Evolutionary conservation across 176 grass and related monocot genomes (phyloP).

Genomic region (Musa schizocarpa): DNA sequence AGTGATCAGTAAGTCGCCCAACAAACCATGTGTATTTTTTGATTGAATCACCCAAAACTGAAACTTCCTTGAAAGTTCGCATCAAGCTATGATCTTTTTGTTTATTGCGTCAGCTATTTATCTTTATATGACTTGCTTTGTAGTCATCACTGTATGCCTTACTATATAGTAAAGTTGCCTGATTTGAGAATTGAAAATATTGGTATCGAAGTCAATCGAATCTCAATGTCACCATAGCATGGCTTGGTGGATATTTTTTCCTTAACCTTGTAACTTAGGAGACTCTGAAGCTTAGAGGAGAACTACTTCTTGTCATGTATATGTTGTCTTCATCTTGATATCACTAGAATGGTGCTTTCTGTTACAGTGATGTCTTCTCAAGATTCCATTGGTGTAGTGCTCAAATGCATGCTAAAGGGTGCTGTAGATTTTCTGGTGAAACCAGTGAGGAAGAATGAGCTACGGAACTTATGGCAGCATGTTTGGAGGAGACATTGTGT

Average conservation of each 20-base stretch:
- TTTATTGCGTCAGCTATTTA: neutral
- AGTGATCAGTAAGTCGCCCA: slow-evolving; percentile 64
- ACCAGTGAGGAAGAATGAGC: slow-evolving; percentile 85
- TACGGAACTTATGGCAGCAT: slow-evolving; percentile 95
- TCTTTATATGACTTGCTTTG: neutral
- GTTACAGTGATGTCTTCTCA: slow-evolving; percentile 84
- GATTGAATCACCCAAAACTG: neutral
- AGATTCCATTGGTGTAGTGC: slow-evolving; percentile 88
- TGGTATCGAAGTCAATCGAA: neutral
- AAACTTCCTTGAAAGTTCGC: neutral
- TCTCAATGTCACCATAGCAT: neutral
- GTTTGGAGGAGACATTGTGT: slow-evolving; percentile 95
- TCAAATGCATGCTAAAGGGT: slow-evolving; percentile 95
- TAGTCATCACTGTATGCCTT: neutral
- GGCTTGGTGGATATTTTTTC: neutral
- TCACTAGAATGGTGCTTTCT: neutral
- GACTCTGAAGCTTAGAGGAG: neutral
- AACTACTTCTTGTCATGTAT: neutral
- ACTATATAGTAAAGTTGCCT: neutral
- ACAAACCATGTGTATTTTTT: neutral
- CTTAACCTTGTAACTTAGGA: neutral
- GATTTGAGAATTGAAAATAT: neutral
- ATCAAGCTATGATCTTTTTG: neutral
- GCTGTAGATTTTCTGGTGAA: slow-evolving; percentile 94
- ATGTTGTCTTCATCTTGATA: neutral